Evolutionary conservation across 371 early-diverging fungal genomes (phyloP), one percentile per base, ranked within the genome.

Genomic region (Blastocladiella emersonii): DNA sequence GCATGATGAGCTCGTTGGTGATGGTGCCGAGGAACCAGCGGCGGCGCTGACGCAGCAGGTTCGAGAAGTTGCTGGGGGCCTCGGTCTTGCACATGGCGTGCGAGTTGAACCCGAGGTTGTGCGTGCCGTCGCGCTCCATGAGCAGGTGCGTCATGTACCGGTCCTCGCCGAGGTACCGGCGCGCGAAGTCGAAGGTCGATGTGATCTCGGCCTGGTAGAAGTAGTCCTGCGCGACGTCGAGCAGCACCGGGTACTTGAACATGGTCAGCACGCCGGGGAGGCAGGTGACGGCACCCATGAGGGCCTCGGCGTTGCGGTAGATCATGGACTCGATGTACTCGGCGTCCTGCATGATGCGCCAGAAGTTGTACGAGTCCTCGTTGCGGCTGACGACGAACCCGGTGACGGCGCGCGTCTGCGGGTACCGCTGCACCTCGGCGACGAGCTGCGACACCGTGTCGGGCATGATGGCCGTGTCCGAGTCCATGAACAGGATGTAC

Each of bases 221-320:
- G 66, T 75, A 75, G 27, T 65, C 61, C 39, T 66, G 62, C 39
- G 69, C 70, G 17, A 66, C 65, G 27, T 56, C 51, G 3, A 61
- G 49, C 39, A 75, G 68, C 8, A 63, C 64, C n/a, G 59, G 57
- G 41, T 65, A 69, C 7, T 70, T 57, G 63, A 75, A 61, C 53
- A 73, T 70, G 23, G 76, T 75, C 60, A 74, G 49, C 10, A 73
- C 74, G 30, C 76, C 76, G 41, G 76, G 76, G 5, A 75, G 60
- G 39, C 72, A 73, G 37, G 70, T 71, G 30, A 71, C 71, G 32
- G 65, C 72, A 30, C 76, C 76, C 17, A 73, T 63, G 12, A 61
- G 51, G 36, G 68, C 63, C 45, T 75, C 76, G 35, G 70, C 59
- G 3, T 57, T 57, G 15, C 76, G 60, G 53, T 67, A 62, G 48